Evolutionary conservation across 2,329 filamentous ascomycete species (phyloP).

Genomic region (Trichoderma sp.): DNA sequence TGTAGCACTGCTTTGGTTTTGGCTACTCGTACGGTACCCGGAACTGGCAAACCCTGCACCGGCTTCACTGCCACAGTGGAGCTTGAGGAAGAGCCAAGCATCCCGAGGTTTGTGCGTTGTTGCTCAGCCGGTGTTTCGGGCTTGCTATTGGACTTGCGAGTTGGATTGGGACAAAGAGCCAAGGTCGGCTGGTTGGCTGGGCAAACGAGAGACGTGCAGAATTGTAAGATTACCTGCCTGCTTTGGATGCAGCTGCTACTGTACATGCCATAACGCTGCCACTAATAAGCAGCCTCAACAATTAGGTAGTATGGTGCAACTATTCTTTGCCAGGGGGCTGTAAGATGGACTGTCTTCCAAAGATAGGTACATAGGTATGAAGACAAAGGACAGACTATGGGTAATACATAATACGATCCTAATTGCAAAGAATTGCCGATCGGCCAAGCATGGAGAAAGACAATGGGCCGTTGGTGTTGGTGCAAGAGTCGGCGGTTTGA

Average conservation of each 20-base stretch:
- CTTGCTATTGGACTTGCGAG: neutral
- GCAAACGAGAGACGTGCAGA: neutral
- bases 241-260: neutral
- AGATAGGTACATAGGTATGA: neutral
- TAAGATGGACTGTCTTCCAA: neutral
- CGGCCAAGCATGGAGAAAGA: neutral
- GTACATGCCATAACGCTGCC: neutral
- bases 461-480: neutral
- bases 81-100: constrained; percentile 5
- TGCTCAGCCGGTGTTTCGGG: neutral
- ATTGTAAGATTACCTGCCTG: neutral
- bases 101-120: neutral
- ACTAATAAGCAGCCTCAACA: neutral
- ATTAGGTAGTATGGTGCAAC: neutral
- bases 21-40: neutral
- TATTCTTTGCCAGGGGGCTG: neutral
- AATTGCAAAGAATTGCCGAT: neutral
- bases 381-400: neutral
- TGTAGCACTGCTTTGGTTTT: neutral
- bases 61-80: constrained; percentile 21
- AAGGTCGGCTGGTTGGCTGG: neutral
- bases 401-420: neutral
- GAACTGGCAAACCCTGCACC: constrained; percentile 3
- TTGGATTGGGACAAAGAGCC: neutral
- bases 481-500: neutral